phyloP scores from a whole-genome alignment of 2,329 filamentous ascomycete genomes.

The Aspergillus spinulosporus region DNA sequence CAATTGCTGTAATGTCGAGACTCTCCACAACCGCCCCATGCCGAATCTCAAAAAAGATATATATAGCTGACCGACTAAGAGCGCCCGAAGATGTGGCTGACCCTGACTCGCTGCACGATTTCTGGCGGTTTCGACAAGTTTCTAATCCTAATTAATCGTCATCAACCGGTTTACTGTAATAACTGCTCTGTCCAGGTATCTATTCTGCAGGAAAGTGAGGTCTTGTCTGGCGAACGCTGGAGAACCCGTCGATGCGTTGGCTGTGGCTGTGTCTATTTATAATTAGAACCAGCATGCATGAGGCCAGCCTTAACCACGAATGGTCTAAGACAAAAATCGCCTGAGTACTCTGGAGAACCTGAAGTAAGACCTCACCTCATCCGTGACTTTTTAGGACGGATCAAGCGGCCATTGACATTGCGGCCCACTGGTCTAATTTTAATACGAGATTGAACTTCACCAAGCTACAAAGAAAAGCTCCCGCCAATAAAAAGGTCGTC shows the following conservation, averaged over 20 bases:
- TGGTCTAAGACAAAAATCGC: not conserved
- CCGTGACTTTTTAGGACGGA: not conserved
- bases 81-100: slow-evolving; percentile 1
- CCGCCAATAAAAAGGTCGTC: not conserved
- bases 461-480: not conserved
- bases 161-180: not conserved
- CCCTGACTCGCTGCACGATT: slow-evolving; percentile 1
- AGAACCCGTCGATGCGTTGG: not conserved
- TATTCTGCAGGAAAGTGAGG: no score
- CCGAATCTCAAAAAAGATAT: not conserved
- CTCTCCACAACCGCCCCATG: not conserved
- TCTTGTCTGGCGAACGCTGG: not conserved
- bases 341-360: not conserved
- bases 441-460: not conserved
- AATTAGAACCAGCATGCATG: slow-evolving; percentile 6
- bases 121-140: not conserved
- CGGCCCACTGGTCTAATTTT: not conserved
- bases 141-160: not conserved
- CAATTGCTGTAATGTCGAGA: not conserved
- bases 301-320: not conserved
- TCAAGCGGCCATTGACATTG: not conserved
- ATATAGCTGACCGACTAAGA: slow-evolving; percentile 2
- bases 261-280: not conserved
- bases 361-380: slow-evolving; percentile 1
- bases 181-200: not conserved